Conservation (phyloP, 73 alveolate species). For the Chromera velia region DNA sequence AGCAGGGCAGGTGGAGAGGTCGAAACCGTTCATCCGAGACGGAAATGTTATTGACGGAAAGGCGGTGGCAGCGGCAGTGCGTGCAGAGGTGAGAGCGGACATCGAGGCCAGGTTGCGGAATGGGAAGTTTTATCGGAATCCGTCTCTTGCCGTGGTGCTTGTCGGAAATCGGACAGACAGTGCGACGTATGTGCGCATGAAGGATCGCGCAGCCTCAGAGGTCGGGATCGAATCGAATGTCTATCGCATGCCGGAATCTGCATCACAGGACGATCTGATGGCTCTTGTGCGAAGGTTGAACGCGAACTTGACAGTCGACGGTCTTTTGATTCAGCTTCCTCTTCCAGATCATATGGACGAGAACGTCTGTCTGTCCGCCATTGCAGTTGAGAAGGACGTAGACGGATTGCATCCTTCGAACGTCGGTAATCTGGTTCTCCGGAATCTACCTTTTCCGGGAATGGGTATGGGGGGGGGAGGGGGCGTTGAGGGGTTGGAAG, state of each 20-base stretch:
- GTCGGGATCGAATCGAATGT: conserved; percentile 53
- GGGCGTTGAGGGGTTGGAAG: no score
- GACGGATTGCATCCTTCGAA: conserved; percentile 70
- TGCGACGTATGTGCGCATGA: conserved; percentile 37
- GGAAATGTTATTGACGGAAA: conserved; percentile 30
- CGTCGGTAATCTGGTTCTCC: conserved; percentile 44
- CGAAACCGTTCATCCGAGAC: no score
- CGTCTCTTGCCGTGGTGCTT: conserved; percentile 25
- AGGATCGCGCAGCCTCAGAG: conserved; percentile 58
- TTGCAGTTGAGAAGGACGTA: conserved; percentile 58
- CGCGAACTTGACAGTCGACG: conserved; percentile 53
- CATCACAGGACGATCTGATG: conserved; percentile 47
- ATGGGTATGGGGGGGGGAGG: no score
- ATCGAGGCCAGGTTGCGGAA: neutral
- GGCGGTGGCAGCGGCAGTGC: conserved; percentile 8
- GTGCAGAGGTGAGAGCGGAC: conserved; percentile 6
- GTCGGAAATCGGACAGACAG: conserved; percentile 31
- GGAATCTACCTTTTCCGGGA: no score
- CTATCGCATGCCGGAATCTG: conserved; percentile 32
- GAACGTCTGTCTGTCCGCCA: neutral
- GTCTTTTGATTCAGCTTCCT: conserved; percentile 53
- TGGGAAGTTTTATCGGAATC: neutral
- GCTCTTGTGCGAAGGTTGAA: conserved; percentile 46
- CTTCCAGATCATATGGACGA: conserved; percentile 38
- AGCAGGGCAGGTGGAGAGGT: no score